phyloP scores from a whole-genome alignment of 306 rosid species.

The Neltuma alba region DNA sequence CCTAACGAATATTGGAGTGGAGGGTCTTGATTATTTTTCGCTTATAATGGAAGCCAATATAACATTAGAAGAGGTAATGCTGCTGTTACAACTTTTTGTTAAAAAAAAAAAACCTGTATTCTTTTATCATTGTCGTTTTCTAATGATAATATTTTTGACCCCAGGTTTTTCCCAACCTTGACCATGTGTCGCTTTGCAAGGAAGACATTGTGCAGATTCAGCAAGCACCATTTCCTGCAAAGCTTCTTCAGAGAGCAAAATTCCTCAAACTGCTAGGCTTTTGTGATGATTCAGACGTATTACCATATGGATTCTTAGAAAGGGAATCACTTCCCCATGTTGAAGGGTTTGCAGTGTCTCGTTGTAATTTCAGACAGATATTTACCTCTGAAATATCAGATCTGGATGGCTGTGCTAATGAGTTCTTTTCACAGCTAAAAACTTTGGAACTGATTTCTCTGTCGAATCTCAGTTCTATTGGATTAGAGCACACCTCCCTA shows the following conservation, averaged over 20 bases:
- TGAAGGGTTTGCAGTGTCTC: too few relatives aligned
- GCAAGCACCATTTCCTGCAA: constrained; percentile 1
- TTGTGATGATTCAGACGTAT: neutral
- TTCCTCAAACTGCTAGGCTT: neutral
- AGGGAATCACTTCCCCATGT: too few relatives aligned
- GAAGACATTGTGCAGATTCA: constrained; percentile 4
- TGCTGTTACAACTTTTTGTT: too few relatives aligned
- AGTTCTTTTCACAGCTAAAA: neutral
- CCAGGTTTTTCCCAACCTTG: constrained; percentile 22
- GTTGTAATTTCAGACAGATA: constrained; percentile 1
- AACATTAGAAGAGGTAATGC: constrained; percentile 7
- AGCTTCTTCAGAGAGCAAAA: neutral
- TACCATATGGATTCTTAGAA: neutral
- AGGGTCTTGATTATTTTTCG: too few relatives aligned
- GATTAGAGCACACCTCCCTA: too few relatives aligned
- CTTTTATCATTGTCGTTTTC: too few relatives aligned
- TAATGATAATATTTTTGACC: neutral
- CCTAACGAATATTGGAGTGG: too few relatives aligned
- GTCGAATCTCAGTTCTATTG: too few relatives aligned
- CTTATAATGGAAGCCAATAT: too few relatives aligned
- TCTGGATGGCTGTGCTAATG: neutral
- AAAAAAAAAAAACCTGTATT: too few relatives aligned
- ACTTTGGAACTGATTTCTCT: neutral
- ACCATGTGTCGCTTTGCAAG: neutral
- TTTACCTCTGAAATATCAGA: neutral